A percentile compares a stretch with the other conserved stretches of the same genome.
Conservation (phyloP, 1,284 basidiomycete species). For the Naganishia sp. region DNA sequence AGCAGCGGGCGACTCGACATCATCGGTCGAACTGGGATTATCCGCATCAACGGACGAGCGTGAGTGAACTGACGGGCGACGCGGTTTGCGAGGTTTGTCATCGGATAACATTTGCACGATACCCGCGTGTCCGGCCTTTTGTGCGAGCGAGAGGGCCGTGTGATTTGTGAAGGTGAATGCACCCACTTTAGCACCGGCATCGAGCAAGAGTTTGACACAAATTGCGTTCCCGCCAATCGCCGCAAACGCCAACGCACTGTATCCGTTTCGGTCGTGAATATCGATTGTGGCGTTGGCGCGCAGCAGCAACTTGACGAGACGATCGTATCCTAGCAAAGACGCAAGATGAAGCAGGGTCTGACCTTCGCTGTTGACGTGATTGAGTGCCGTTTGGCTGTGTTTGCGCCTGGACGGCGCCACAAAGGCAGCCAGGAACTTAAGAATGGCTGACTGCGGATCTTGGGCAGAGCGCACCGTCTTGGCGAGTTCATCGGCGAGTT, state of each 20-base stretch:
- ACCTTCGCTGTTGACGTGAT: conserved; percentile 62
- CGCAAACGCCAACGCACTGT: conserved; percentile 85
- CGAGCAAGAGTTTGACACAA: conserved; percentile 69
- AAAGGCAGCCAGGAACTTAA: conserved; percentile 65
- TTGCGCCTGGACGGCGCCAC: conserved; percentile 36
- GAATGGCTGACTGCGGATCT: conserved; percentile 70
- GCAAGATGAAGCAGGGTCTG: conserved; percentile 88
- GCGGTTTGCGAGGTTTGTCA: conserved; percentile 2
- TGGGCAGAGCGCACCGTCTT: conserved; percentile 54
- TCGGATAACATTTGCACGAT: not conserved
- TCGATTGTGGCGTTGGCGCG: conserved; percentile 75
- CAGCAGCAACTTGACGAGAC: conserved; percentile 72
- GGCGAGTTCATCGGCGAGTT: conserved; percentile 55
- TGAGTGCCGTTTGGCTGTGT: conserved; percentile 58
- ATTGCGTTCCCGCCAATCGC: conserved; percentile 67
- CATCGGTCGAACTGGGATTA: conserved; percentile 47
- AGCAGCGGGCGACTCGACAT: conserved; percentile 14
- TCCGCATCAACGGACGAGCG: conserved; percentile 45
- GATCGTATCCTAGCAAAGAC: conserved; percentile 73
- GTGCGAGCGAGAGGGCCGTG: conserved; percentile 74
- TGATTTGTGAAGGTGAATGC: conserved; percentile 75
- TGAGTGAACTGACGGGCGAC: conserved; percentile 23
- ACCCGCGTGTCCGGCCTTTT: conserved; percentile 59
- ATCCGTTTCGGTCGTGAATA: conserved; percentile 83
- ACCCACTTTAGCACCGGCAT: conserved; percentile 75